Conservation (phyloP, 768 basidiomycete genomes). For the Boletales sp. region DNA sequence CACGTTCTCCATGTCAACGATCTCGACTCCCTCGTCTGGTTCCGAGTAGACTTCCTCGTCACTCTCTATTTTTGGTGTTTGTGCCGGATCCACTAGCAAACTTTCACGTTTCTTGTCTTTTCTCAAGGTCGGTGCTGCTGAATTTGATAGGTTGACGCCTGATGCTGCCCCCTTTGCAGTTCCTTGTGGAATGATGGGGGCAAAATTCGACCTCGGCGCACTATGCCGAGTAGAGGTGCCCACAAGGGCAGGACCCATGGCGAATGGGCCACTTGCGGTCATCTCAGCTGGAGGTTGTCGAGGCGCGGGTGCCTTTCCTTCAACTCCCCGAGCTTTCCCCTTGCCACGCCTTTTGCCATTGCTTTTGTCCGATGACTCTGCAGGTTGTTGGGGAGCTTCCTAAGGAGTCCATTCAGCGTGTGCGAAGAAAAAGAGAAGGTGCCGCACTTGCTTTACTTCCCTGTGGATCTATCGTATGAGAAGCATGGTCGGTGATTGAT, state of each 20-base stretch:
- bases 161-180: slow-evolving; percentile 34
- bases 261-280: slow-evolving; percentile 85
- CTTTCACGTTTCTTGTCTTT: slow-evolving; percentile 37
- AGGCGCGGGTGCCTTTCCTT: slow-evolving; percentile 44
- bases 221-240: slow-evolving; percentile 51
- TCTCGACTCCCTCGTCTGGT: slow-evolving; percentile 84
- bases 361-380: slow-evolving; percentile 34
- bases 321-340: slow-evolving; percentile 51
- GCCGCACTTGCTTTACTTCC: slow-evolving; percentile 61
- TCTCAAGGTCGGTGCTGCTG: slow-evolving; percentile 49
- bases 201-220: slow-evolving; percentile 54
- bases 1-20: slow-evolving; percentile 79
- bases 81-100: slow-evolving; percentile 18
- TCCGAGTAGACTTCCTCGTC: slow-evolving; percentile 79
- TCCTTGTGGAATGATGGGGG: slow-evolving; percentile 44
- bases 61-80: slow-evolving; percentile 34
- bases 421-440: not conserved
- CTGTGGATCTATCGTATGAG: slow-evolving; percentile 33
- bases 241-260: slow-evolving; percentile 75
- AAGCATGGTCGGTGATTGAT: not conserved
- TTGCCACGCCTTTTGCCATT: slow-evolving; percentile 48
- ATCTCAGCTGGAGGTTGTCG: slow-evolving; percentile 58
- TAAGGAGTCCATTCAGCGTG: slow-evolving; percentile 23
- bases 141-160: slow-evolving; percentile 49
- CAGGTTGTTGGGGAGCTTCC: slow-evolving; percentile 43